Base-by-base conservation (phyloP, 176 grass and related monocot species). In the Poa pratensis region DNA sequence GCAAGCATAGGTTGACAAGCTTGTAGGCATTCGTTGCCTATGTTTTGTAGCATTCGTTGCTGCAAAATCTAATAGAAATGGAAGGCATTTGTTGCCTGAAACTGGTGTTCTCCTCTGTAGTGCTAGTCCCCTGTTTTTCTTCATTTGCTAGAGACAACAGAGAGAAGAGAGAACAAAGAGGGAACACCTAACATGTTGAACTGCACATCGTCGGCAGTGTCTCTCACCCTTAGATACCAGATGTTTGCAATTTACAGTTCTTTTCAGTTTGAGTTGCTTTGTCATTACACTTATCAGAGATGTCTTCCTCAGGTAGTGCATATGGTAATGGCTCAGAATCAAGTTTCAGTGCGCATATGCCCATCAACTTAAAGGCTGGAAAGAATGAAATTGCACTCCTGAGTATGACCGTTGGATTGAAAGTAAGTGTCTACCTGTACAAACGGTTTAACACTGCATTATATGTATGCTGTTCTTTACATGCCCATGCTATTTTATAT, bases 361-460 rank as follows among this genome's bases (percentile, higher is more conserved):
- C 91, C 24, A 57, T 94, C 50, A 89, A 79, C 20, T 52, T 99
- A 65, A 92, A 79, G 74, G 20, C 88, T 9, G 96, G 93, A 20
- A 89, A 82, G 58, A 99, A 96, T 73, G 88, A 99, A 52, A 89
- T 99, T 82, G 90, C 96, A 55, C 86, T 99, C 40, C 73, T 99
- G n/a, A 91, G 91, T 83, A 94, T 99, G 96, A 99, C 96, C 43
- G 85, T 96, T 79, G 96, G 96, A 61, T 90, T 99, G 80, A 90
- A 91, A 91, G 96, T 99, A 92, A 94, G 93, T n/a, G 59, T 64
- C 78, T 84, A 58, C 30, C 50, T 27, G 24, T 51, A 28, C 7
- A 75, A 39, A 59, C 23, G 3, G 42, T 28, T 65, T 83, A 83
- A 60, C 49, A 12, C 59, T 84, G 67, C 16, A 27, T 50, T 49